A percentile compares a stretch with the other conserved stretches of the same genome.
These are phyloP conservation scores for Ceriops zippeliana DNA, from an alignment of 345 rosid species.

Conservation along the genomic window DNA sequence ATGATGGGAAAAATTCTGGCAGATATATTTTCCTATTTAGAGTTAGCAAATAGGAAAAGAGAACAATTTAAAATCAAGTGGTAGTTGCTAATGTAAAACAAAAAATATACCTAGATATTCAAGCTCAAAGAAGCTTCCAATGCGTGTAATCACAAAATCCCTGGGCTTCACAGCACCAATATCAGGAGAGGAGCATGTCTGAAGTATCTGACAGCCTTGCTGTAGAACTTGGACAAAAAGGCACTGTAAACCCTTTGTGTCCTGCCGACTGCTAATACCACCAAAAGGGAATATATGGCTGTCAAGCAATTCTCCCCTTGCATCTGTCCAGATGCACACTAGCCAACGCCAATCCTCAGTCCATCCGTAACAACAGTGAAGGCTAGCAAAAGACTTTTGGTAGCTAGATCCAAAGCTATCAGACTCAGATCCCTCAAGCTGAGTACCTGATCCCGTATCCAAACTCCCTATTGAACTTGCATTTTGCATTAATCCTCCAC, in stretches of 20 bases:
- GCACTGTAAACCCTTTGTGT: constrained; percentile 96
- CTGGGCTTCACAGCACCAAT: constrained; percentile 72
- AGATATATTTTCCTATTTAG: too few relatives aligned
- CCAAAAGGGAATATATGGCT: constrained; percentile 96
- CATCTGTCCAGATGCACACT: constrained; percentile 99
- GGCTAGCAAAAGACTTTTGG: constrained; percentile 69
- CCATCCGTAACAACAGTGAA: constrained; percentile 99
- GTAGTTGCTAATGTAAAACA: too few relatives aligned
- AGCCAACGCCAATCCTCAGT: constrained; percentile 99
- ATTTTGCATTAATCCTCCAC: constrained; percentile 56
- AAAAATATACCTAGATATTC: constrained; percentile 73
- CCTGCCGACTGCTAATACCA: constrained; percentile 99
- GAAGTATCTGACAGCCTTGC: constrained; percentile 97
- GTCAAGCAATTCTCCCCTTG: constrained; percentile 96
- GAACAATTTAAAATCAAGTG: too few relatives aligned
- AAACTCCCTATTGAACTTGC: constrained; percentile 53
- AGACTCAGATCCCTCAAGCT: constrained; percentile 60
- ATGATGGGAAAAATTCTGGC: too few relatives aligned
- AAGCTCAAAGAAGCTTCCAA: constrained; percentile 92
- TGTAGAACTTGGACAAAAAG: constrained; percentile 94
- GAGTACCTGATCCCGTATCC: constrained; percentile 64
- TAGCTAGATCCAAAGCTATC: constrained; percentile 46
- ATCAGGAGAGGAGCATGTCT: constrained; percentile 81
- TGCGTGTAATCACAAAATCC: constrained; percentile 85
- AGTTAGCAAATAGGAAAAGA: too few relatives aligned